Conservation (phyloP, 768 basidiomycete genomes). For the Coprinopsis sp. region DNA sequence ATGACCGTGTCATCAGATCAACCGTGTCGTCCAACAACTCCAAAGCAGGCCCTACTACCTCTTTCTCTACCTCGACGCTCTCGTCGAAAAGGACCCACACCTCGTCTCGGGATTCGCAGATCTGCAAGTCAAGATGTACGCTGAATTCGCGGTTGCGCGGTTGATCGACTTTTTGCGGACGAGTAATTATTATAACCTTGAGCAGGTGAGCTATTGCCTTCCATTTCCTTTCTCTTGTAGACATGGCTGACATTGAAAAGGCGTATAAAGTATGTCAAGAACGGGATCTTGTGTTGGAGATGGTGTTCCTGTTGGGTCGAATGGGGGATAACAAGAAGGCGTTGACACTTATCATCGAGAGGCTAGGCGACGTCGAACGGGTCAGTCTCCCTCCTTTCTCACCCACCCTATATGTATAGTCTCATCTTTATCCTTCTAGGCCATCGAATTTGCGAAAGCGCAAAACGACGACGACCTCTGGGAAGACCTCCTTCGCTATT, state of each 20-base stretch:
- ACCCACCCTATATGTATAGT: background rate
- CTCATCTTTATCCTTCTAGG: constrained; percentile 38
- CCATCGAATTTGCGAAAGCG: constrained; percentile 97
- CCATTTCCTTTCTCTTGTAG: background rate
- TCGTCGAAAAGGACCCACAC: constrained; percentile 83
- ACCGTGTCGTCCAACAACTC: constrained; percentile 85
- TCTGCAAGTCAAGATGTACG: constrained; percentile 85
- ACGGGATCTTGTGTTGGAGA: constrained; percentile 86
- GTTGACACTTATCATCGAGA: constrained; percentile 89
- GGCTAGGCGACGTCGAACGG: constrained; percentile 86
- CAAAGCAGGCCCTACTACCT: constrained; percentile 72
- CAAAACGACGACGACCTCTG: constrained; percentile 96
- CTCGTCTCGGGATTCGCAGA: constrained; percentile 81
- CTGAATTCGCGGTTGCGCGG: constrained; percentile 73
- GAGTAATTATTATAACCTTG: constrained; percentile 88
- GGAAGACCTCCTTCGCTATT: constrained; percentile 94
- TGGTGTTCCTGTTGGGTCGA: constrained; percentile 94
- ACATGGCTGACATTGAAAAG: constrained; percentile 29
- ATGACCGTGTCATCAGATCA: constrained; percentile 46
- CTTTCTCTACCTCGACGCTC: constrained; percentile 88
- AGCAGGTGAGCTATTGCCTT: constrained; percentile 45
- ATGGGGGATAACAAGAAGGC: constrained; percentile 99
- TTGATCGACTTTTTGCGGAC: constrained; percentile 90
- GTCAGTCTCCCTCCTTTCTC: constrained; percentile 37
- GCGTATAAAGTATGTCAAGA: constrained; percentile 84